Base-by-base conservation (phyloP, 208 protist genomes). In the Crithidia expoeki region DNA sequence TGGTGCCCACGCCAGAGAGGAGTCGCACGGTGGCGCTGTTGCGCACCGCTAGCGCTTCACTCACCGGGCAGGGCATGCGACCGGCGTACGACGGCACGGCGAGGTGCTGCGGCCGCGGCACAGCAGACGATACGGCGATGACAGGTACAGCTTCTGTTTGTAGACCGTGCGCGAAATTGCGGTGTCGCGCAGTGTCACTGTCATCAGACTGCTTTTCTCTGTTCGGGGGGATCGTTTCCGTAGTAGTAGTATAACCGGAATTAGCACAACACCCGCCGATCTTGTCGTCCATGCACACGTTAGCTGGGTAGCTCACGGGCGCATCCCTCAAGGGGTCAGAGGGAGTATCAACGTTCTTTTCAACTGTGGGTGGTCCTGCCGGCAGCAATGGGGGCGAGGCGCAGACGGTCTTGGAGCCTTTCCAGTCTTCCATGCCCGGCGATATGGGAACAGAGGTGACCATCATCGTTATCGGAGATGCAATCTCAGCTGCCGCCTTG, bases 361-460 rank as follows among this genome's bases (percentile, higher is more conserved):
- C 36, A 40, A 12, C 12, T 12, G 36, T 40, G 36, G 44, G 30
- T 32, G 44, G 55, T 21, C 21, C 38, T 19, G 32, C n/a, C 51
- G 42, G 27, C 28, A 44, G 9, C 14, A 38, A 27, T 49, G 56
- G n/a, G 16, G 46, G 36, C 32, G 72, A 11, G 2, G 56, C 19
- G 42, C 32, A 55, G 50, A 68, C 57, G 36, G 59, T 61, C 25
- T 49, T 68, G 38, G 70, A 21, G 36, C 70, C 76, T 12, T 57
- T 63, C 80, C 80, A 85, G 12, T 76, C 64, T 4, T 58, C 68
- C 0, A 57, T 52, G n/a, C 68, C 60, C 16, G 75, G 80, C 19
- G 76, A 23, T 16, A 85, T 72, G 4, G 80, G 80, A 27, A 79
- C 36, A 2, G 80, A 72, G 40, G 79, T 79, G 32, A 16, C n/a